These are phyloP conservation scores for Bipolaris victoriae DNA, from an alignment of 2,329 filamentous ascomycete species.

Conservation along the genomic window DNA sequence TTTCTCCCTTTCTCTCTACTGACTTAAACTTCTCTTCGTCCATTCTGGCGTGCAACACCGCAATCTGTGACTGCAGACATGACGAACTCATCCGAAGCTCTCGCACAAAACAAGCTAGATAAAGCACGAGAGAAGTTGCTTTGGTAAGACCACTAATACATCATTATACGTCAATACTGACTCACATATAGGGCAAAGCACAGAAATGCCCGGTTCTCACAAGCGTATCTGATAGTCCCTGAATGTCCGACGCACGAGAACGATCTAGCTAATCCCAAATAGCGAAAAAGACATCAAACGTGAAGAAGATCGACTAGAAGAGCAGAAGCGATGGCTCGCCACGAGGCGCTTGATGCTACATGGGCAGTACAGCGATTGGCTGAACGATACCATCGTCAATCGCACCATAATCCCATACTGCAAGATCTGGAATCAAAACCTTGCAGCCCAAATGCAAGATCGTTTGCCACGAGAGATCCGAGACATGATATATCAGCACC, in stretches of 20 bases:
- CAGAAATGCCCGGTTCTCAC: background rate
- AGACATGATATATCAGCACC: slow-evolving; percentile 4
- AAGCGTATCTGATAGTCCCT: background rate
- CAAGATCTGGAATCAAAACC: slow-evolving; percentile 3
- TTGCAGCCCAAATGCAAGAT: slow-evolving; percentile 3
- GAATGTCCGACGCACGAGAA: background rate
- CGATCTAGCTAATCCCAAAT: background rate
- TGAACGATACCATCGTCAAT: background rate
- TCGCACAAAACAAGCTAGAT: background rate
- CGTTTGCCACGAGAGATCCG: slow-evolving; percentile 6
- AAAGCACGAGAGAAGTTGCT: background rate
- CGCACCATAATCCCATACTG: slow-evolving; percentile 7
- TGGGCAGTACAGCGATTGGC: slow-evolving; percentile 6
- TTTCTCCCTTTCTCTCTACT: background rate
- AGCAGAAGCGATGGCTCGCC: slow-evolving; percentile 1
- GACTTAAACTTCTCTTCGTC: background rate
- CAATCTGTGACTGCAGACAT: background rate
- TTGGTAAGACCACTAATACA: background rate
- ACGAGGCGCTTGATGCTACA: slow-evolving; percentile 6
- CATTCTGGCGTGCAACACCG: background rate
- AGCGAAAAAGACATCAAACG: background rate
- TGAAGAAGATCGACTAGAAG: background rate
- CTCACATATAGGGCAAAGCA: background rate
- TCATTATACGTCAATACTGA: background rate
- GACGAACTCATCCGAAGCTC: background rate